These are phyloP conservation scores for Neurospora sp. DNA, from an alignment of 495 filamentous ascomycete genomes.

Conservation along the genomic window DNA sequence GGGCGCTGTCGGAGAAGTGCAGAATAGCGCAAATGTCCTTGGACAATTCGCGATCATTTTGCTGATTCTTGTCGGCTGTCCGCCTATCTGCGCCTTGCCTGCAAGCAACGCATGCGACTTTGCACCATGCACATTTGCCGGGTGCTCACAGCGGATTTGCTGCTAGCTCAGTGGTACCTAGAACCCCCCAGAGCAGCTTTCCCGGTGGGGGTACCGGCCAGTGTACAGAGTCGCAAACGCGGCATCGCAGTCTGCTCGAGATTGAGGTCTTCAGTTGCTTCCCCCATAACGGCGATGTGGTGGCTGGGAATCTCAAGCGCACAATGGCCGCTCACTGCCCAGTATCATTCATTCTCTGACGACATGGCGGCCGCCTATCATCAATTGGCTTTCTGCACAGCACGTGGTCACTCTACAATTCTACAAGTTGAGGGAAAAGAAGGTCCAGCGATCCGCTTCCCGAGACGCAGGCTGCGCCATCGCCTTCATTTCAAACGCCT, in stretches of 20 bases:
- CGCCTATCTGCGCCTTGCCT: neutral
- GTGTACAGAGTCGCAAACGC: slow-evolving; percentile 3
- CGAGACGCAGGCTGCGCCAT: slow-evolving; percentile 4
- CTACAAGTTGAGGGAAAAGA: slow-evolving; percentile 1
- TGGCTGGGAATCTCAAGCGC: slow-evolving; percentile 8
- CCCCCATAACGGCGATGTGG: slow-evolving; percentile 15
- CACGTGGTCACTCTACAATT: neutral
- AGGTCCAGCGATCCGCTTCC: slow-evolving; percentile 15
- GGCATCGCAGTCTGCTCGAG: neutral
- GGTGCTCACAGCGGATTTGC: slow-evolving; percentile 4
- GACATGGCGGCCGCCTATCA: neutral
- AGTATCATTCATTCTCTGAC: neutral
- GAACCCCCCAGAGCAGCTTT: neutral
- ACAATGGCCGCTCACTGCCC: neutral
- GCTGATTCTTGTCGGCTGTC: slow-evolving; percentile 1
- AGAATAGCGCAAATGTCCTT: slow-evolving; percentile 8
- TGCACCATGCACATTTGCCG: slow-evolving; percentile 2
- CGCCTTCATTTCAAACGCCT: slow-evolving; percentile 5
- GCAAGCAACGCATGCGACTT: slow-evolving; percentile 7
- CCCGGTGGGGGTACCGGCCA: neutral
- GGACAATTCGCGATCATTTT: slow-evolving; percentile 4
- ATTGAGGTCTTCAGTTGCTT: neutral
- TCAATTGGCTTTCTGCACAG: neutral
- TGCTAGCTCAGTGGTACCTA: slow-evolving; percentile 19
- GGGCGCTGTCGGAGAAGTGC: slow-evolving; percentile 11